Evolutionary conservation across 345 rosid species (phyloP).

Genomic region (Bruguiera parviflora): DNA sequence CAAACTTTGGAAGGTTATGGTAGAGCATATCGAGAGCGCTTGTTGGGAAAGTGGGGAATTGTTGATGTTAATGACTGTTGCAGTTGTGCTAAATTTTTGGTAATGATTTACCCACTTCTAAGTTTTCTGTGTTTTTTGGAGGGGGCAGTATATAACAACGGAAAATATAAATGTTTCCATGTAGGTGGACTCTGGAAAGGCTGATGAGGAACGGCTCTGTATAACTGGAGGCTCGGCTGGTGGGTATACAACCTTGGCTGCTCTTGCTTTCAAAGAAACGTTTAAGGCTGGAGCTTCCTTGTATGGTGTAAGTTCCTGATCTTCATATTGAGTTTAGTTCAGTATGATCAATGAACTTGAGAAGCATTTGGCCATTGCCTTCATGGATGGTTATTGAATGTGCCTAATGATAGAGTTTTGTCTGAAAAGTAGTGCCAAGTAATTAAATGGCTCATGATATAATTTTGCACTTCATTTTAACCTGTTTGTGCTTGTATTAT

Average conservation of each 20-base stretch:
- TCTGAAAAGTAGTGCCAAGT: background rate
- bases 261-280: constrained; percentile 80
- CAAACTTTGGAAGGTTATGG: constrained; percentile 67
- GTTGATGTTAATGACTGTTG: constrained; percentile 97
- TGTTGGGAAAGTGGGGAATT: constrained; percentile 75
- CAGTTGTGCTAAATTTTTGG: constrained; percentile 88
- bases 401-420: background rate
- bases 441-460: background rate
- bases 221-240: constrained; percentile 99
- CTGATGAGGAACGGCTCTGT: constrained; percentile 67
- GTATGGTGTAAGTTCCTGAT: constrained; percentile 63
- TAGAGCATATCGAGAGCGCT: constrained; percentile 87
- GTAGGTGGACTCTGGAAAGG: constrained; percentile 75
- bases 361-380: too few relatives aligned
- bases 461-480: background rate
- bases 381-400: background rate
- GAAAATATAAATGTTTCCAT: constrained; percentile 21
- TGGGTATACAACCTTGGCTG: constrained; percentile 90
- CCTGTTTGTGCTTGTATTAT: background rate
- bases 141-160: background rate
- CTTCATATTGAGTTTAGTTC: background rate
- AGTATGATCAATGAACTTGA: too few relatives aligned
- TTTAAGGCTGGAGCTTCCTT: constrained; percentile 95
- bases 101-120: constrained; percentile 23
- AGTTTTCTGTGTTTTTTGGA: background rate